Base-by-base conservation (phyloP, 176 grass and related monocot genomes). In the Secale cereale region DNA sequence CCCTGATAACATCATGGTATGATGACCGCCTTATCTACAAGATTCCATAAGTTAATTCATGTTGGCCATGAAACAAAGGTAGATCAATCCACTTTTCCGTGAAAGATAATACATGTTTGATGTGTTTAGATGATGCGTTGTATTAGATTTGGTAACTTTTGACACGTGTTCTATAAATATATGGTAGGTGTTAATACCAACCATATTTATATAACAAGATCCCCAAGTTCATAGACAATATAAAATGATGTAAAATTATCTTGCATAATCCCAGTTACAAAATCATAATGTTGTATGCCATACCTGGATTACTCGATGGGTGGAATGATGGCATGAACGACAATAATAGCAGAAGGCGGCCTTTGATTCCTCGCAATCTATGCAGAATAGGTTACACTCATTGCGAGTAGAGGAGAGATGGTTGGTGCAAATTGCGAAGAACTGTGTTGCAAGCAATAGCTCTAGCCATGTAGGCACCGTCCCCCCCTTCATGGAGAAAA, bases 371-470 rank as follows among this genome's bases (percentile, higher is more conserved):
- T 76, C 57, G 11, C 90, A 90, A 11, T 94, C 78, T 7, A 85
- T 72, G 35, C 90, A 94, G 81, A 92, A 94, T 32, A 94, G 60
- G 43, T 90, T 92, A 46, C 85, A 85, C 82, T 92, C 87, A n/a
- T 91, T 92, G 25, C 85, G 79, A 43, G 68, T 71, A 7, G 90
- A 78, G 48, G 77, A 74, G 0, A 74, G 52, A 81, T 94, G 90
- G 43, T 12, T 69, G 2, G 41, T 39, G 60, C 90, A 92, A n/a
- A 71, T 65, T 3, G 41, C 27, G 23, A 92, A 92, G 74, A 94
- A 94, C 1, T 78, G 79, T 8, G 92, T 76, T 31, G 60, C 64
- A 11, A 94, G 89, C 36, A 94, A 60, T 2, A 82, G 45, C 35
- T 91, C 87, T 20, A 88, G 81, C 90, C 78, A 94, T 39, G 78